Evolutionary conservation across 192 early-diverging fungal genomes (phyloP), one percentile per base, ranked within the genome.

Genomic region (Borealophlyctis nickersoniae): DNA sequence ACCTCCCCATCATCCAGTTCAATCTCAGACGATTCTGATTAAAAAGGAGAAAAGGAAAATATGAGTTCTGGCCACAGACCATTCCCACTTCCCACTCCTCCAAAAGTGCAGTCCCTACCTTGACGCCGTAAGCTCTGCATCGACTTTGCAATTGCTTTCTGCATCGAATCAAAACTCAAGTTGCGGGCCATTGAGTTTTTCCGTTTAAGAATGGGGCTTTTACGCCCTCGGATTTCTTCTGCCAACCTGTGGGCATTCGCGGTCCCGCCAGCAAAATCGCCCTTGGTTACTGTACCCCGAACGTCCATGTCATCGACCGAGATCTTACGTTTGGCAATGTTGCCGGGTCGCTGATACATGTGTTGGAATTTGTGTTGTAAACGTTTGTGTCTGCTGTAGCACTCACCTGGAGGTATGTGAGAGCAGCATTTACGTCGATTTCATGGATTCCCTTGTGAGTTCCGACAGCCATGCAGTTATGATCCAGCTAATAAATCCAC

Each of bases 371-470:
- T 53, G 1, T 1, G 9, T 19, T 28, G 9, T 35, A 22, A 30
- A n/a, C 22, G 49, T 3, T 9, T n/a, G n/a, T n/a, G n/a, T n/a
- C n/a, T n/a, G n/a, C n/a, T n/a, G n/a, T n/a, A n/a, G n/a, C n/a
- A n/a, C 39, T 13, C 19, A 45, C 39, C 49, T 68, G 50, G 56
- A 72, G 70, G 33, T 70, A 79, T 16, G 70, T 58, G 31, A 71
- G 54, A 2, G 80, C 78, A 49, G 73, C 72, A 11, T 72, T 77
- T 7, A 89, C 52, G 58, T 92, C 89, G 60, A 92, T 73, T 72
- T 92, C 91, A 26, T 76, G 75, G 49, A 92, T 83, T 31, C 80
- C 81, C 0, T 77, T 76, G 56, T 84, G 78, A 1, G 85, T 83
- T 36, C 80, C 88, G 4, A 90, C 73, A 9, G 85, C 91, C 24